phyloP scores from a whole-genome alignment of 805 yeast genomes.

The Blastobotrys parvus region DNA sequence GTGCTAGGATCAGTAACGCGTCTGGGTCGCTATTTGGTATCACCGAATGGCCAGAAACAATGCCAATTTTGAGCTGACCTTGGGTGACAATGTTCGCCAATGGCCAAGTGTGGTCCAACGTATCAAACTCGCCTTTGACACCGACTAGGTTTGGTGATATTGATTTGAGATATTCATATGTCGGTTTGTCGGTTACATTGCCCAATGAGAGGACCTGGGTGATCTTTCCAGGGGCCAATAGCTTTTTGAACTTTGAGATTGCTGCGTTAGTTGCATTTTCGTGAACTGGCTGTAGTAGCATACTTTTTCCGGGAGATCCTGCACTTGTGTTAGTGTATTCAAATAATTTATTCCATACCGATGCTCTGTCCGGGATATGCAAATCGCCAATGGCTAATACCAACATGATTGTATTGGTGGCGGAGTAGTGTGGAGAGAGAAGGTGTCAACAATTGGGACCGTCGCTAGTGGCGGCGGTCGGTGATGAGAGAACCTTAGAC shows the following conservation, averaged over 20 bases:
- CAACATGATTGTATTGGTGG: conserved; percentile 38
- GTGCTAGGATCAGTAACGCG: conserved; percentile 69
- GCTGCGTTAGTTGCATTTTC: neutral
- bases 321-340: conserved; percentile 8
- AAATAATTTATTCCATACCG: conserved; percentile 33
- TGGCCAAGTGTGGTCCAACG: conserved; percentile 36
- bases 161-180: conserved; percentile 54
- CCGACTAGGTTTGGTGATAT: conserved; percentile 65
- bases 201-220: conserved; percentile 81
- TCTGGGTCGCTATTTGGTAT: conserved; percentile 86
- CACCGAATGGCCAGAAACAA: conserved; percentile 74
- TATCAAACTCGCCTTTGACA: conserved; percentile 79
- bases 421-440: neutral
- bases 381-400: conserved; percentile 82
- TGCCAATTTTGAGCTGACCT: conserved; percentile 72
- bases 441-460: too few relatives aligned
- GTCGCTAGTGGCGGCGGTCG: neutral
- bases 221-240: conserved; percentile 78
- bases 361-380: conserved; percentile 80
- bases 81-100: conserved; percentile 54
- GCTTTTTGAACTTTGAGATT: conserved; percentile 52
- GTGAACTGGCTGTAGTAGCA: too few relatives aligned
- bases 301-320: conserved; percentile 42
- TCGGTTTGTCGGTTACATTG: conserved; percentile 59
- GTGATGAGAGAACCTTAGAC: too few relatives aligned